Percentiles rank a stretch among this genome's conserved stretches.
Evolutionary conservation across 257 asterid genomes (phyloP).

Genomic region (Salvia splendens): DNA sequence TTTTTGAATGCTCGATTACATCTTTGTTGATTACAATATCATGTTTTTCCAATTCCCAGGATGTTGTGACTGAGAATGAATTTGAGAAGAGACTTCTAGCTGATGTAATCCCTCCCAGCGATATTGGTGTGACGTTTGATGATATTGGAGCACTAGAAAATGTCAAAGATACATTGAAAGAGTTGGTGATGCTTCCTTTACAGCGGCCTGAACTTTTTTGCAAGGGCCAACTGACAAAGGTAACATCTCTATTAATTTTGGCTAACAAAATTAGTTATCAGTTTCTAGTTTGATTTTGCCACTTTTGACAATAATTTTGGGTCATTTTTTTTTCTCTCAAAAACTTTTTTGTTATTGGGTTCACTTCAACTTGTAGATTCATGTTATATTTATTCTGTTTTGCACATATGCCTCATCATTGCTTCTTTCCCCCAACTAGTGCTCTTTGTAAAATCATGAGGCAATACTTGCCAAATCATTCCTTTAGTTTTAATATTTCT

Average conservation of each 20-base stretch:
- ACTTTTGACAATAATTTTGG: constrained; percentile 7
- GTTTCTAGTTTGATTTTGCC: constrained; percentile 20
- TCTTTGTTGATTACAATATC: constrained; percentile 22
- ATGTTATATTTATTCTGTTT: background rate
- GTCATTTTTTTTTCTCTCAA: background rate
- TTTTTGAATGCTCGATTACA: constrained; percentile 17
- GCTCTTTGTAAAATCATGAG: background rate
- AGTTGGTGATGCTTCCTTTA: constrained; percentile 91
- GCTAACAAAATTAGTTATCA: background rate
- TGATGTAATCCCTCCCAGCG: constrained; percentile 77
- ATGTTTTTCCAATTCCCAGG: constrained; percentile 46
- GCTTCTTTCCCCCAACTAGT: constrained; percentile 12
- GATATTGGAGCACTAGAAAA: constrained; percentile 93
- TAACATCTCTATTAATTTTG: constrained; percentile 26
- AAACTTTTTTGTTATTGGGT: constrained; percentile 7
- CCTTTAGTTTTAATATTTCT: background rate
- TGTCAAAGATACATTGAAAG: constrained; percentile 86
- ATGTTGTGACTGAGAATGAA: constrained; percentile 83
- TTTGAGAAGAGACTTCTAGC: constrained; percentile 85
- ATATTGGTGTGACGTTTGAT: constrained; percentile 87
- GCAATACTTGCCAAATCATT: constrained; percentile 19
- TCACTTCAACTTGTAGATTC: background rate
- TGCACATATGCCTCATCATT: constrained; percentile 3
- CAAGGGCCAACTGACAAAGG: constrained; percentile 90
- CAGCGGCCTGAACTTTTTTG: constrained; percentile 89